Base-by-base conservation (phyloP, 225 moss, liverwort and hornwort genomes). In the Lunularia cruciata region DNA sequence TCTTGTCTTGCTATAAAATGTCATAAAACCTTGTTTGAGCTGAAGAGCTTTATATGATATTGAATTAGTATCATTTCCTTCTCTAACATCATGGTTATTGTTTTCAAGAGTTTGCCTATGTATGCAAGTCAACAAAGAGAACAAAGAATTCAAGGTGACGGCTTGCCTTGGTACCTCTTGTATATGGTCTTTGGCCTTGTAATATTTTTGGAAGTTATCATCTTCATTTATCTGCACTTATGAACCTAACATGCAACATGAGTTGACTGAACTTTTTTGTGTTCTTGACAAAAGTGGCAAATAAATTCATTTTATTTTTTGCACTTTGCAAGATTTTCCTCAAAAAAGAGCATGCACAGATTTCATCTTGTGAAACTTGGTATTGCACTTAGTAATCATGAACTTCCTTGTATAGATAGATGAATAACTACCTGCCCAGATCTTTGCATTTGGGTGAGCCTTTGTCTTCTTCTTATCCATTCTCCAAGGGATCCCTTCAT, bases 81-180 rank as follows among this genome's bases (percentile, higher is more conserved):
- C 42, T 61, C 13, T 37, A 61, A 9, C 38, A 15, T 28, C 18
- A 20, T 34, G 33, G 49, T 9, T 0, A 10, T 6, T 75, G 81
- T 43, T 53, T 72, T 76, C 43, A 57, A 47, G 86, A 98, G 98
- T 98, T 19, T 93, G 92, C 83, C 87, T 98, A 66, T 91, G 98
- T 77, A 98, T 98, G 98, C 98, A 98, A 86, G 98, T 98, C 56
- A 93, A 98, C 75, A 89, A 87, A 74, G 86, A 88, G 37, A 98
- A 91, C 74, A 98, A 93, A 69, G 98, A 93, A 57, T 98, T 98
- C 54, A 86, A 88, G 93, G 98, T 98, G 20, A 14, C 30, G 14
- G 14, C 7, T 43, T 40, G 23, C 39, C 26, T 25, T 7, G 7
- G n/a, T n/a, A n/a, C n/a, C n/a, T n/a, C n/a, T n/a, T n/a, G n/a